A percentile compares a stretch with the other conserved stretches of the same genome.
Evolutionary conservation across 257 asterid species (phyloP).

Genomic region (Solanum etuberosum): DNA sequence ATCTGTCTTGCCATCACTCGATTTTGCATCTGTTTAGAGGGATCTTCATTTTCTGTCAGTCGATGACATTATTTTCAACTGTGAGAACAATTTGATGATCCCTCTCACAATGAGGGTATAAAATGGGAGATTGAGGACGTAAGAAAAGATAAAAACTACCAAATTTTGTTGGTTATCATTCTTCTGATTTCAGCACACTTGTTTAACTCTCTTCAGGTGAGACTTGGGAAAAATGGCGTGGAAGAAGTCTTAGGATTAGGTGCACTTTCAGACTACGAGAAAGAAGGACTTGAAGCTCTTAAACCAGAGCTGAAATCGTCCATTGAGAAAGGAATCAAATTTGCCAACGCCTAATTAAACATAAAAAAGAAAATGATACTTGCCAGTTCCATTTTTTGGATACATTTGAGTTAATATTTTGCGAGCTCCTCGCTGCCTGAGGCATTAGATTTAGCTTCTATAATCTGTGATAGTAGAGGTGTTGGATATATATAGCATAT

Average conservation of each 20-base stretch:
- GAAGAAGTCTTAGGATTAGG: conserved; percentile 70
- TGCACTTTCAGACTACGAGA: conserved; percentile 52
- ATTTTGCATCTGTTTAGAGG: not conserved
- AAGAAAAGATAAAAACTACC: not conserved
- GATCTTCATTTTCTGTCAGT: not conserved
- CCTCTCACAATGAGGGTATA: not conserved
- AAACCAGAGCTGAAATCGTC: conserved; percentile 54
- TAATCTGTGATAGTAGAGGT: not conserved
- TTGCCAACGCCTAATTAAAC: conserved; percentile 29
- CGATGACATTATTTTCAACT: not conserved
- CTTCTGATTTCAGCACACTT: not conserved
- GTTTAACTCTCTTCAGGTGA: conserved; percentile 34
- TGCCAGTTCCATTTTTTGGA: conserved; percentile 12
- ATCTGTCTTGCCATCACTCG: not conserved
- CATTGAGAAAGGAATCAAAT: conserved; percentile 69
- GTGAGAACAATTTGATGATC: not conserved
- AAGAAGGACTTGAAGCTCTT: conserved; percentile 67
- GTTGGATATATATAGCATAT: not conserved
- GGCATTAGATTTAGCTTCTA: not conserved
- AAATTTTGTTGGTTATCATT: not conserved
- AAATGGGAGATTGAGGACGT: not conserved
- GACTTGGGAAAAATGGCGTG: conserved; percentile 80
- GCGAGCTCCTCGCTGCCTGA: not conserved
- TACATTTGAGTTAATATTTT: not conserved
- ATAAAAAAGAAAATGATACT: not conserved